Base-by-base conservation (phyloP, 1,139 yeast species). In the Lizanozyma gosingica region DNA sequence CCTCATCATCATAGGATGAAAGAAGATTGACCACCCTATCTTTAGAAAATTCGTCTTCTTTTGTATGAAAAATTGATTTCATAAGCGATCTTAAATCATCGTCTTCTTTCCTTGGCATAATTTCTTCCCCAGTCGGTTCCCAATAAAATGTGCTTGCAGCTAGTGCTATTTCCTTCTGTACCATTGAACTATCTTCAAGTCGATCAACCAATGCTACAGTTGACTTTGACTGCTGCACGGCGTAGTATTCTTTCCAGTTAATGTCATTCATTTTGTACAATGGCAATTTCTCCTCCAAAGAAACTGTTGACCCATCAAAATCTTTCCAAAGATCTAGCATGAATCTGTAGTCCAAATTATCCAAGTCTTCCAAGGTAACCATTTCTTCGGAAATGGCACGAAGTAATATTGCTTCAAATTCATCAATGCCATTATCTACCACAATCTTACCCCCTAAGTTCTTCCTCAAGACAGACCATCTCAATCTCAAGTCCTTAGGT, bases 241-340 rank as follows among this genome's bases (percentile, higher is more conserved):
- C 48, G 8, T 47, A 45, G 46, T 67, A 69, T 14, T 53, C 54
- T 1, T 45, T 44, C 14, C 45, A 39, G 43, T 68, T 69, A 9
- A 56, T 63, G 6, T 45, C 45, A 34, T 50, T 51, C 0, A 59
- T 41, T 4, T 47, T 38, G 41, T 47, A 65, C 32, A 70, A 51
- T 2, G 72, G 71, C 37, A 56, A 57, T 35, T 57, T 62, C 43
- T 63, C 71, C 3, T 22, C 29, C 29, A 57, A 54, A 4, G 49
- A 57, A 16, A 62, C 49, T 14, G 51, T 54, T 2, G 66, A 51
- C 18, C 51, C 54, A 41, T 67, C 73, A 17, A 60, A 53, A 22
- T 57, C 62, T 18, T 55, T 58, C 76, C 76, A 70, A 32, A 66
- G 52, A 36, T 65, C 61, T 32, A 70, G 53, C 45, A 67, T 68